Evolutionary conservation across 1,284 basidiomycete species (phyloP).

Genomic region (Xerocomus amazonicus): DNA sequence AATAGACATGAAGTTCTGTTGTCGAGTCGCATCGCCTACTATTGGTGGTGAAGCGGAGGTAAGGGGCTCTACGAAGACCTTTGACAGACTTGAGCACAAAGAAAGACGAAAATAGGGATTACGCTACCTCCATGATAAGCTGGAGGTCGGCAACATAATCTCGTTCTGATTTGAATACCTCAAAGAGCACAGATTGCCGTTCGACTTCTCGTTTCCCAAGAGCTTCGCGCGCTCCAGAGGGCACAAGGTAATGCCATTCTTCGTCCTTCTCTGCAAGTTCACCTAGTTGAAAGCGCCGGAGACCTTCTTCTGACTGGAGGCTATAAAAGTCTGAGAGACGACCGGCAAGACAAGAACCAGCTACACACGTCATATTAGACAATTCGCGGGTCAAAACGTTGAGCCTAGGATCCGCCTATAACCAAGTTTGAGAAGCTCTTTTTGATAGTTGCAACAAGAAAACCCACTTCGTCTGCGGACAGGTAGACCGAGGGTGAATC

Average conservation of each 20-base stretch:
- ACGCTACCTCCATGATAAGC: slow-evolving; percentile 58
- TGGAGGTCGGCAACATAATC: slow-evolving; percentile 76
- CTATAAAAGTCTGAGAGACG: slow-evolving; percentile 29
- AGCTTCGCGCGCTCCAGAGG: slow-evolving; percentile 59
- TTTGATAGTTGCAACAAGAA: neutral
- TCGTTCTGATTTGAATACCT: slow-evolving; percentile 76
- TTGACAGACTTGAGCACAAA: slow-evolving; percentile 6
- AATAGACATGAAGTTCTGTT: slow-evolving; percentile 59
- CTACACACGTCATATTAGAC: slow-evolving; percentile 52
- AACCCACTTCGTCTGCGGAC: slow-evolving; percentile 28
- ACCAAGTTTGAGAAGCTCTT: slow-evolving; percentile 5
- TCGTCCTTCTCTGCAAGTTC: slow-evolving; percentile 58
- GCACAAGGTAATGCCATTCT: slow-evolving; percentile 77
- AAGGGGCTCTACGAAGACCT: slow-evolving; percentile 71
- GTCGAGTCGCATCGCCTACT: slow-evolving; percentile 44
- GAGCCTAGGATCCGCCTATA: slow-evolving; percentile 31
- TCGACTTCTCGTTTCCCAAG: slow-evolving; percentile 70
- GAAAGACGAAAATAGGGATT: neutral
- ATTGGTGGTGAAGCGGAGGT: slow-evolving; percentile 51
- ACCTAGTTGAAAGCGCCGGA: slow-evolving; percentile 61
- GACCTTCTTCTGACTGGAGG: slow-evolving; percentile 59
- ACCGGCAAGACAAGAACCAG: slow-evolving; percentile 15
- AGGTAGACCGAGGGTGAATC: slow-evolving; percentile 25
- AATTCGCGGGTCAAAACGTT: slow-evolving; percentile 45
- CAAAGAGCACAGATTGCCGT: slow-evolving; percentile 79